Conservation (phyloP, 306 rosid genomes). For the Prunus fruticosa region DNA sequence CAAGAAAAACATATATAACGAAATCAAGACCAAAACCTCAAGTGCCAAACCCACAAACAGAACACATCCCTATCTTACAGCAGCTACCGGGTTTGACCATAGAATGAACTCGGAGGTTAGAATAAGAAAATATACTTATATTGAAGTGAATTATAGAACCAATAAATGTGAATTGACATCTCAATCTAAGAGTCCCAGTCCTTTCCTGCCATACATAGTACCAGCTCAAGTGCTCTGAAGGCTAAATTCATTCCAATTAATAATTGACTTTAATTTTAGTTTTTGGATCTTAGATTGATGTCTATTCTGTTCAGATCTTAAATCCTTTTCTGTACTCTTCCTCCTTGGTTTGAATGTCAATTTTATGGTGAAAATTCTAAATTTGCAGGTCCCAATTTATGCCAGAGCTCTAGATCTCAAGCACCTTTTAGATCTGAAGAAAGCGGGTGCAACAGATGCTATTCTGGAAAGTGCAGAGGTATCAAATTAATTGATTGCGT, state of each 20-base stretch:
- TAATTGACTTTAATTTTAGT: not conserved
- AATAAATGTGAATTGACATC: not conserved
- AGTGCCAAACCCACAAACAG: no score
- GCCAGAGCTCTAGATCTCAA: slow-evolving; percentile 84
- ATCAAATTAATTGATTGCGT: not conserved
- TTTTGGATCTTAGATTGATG: not conserved
- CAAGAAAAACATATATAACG: no score
- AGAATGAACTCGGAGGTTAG: not conserved
- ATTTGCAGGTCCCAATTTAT: slow-evolving; percentile 78
- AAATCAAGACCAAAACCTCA: no score
- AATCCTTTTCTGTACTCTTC: slow-evolving; percentile 3
- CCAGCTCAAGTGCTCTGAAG: not conserved
- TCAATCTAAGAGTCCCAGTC: not conserved
- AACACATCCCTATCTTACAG: no score
- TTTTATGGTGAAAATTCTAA: slow-evolving; percentile 26
- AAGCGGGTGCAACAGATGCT: slow-evolving; percentile 91
- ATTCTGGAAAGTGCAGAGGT: slow-evolving; percentile 95
- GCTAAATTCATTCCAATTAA: not conserved
- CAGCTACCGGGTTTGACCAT: no score
- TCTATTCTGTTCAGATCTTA: not conserved
- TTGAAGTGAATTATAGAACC: not conserved
- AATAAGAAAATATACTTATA: not conserved
- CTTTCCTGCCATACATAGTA: not conserved
- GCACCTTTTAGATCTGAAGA: slow-evolving; percentile 89
- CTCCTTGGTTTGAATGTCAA: slow-evolving; percentile 20